Evolutionary conservation across 768 basidiomycete species (phyloP).

Genomic region (Pilatotrama ljubarskyi): DNA sequence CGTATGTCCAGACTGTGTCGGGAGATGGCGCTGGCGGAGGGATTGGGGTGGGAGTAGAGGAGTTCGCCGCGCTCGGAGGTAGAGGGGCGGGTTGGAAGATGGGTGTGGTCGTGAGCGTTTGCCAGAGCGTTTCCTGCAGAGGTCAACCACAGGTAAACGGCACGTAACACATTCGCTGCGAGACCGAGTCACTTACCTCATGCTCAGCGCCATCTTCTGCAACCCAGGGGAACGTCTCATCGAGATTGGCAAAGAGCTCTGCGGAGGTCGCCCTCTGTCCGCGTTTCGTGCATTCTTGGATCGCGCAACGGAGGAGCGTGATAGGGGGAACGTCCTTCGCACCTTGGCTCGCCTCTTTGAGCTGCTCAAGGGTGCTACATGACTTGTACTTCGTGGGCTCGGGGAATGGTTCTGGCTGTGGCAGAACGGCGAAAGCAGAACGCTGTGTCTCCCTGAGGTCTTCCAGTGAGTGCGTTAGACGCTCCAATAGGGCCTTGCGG

Average conservation of each 20-base stretch:
- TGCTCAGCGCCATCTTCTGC: slow-evolving; percentile 48
- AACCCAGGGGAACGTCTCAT: slow-evolving; percentile 60
- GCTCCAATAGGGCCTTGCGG: slow-evolving; percentile 55
- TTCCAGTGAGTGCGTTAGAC: slow-evolving; percentile 56
- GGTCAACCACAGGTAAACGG: background rate
- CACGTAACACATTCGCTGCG: background rate
- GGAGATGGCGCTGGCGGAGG: background rate
- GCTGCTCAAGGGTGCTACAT: slow-evolving; percentile 47
- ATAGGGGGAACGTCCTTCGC: slow-evolving; percentile 43
- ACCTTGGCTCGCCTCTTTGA: slow-evolving; percentile 30
- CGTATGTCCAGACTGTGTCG: slow-evolving; percentile 41
- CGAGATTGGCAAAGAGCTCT: slow-evolving; percentile 59
- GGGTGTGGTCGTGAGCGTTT: slow-evolving; percentile 53
- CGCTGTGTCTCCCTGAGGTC: slow-evolving; percentile 55
- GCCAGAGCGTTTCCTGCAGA: slow-evolving; percentile 56
- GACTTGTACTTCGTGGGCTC: slow-evolving; percentile 47
- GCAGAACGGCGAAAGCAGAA: slow-evolving; percentile 57
- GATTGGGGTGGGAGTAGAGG: background rate
- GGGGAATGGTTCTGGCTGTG: slow-evolving; percentile 49
- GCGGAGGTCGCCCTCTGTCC: slow-evolving; percentile 49
- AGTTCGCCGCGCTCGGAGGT: background rate
- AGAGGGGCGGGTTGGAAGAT: slow-evolving; percentile 41
- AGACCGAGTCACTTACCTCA: slow-evolving; percentile 45
- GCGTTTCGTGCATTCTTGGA: slow-evolving; percentile 49
- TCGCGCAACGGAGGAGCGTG: slow-evolving; percentile 63